Conservation (phyloP, 352 stramenopile genomes). For the Globisporangium abappressorium region DNA sequence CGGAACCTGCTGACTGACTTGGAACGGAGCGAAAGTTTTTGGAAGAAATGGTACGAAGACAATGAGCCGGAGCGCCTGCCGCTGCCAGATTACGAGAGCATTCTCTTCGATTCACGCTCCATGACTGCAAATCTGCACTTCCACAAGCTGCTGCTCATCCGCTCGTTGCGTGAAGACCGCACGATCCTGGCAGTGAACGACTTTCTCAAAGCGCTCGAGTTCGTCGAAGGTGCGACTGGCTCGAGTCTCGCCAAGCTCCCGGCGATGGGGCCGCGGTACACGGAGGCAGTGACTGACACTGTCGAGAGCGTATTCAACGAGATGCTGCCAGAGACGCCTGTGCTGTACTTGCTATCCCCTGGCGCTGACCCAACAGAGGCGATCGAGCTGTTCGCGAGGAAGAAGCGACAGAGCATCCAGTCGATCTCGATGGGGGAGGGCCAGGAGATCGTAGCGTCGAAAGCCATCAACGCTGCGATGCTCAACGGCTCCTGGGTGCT, state of each 20-base stretch:
- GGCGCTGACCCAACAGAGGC: slow-evolving; percentile 71
- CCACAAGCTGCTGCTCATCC: slow-evolving; percentile 64
- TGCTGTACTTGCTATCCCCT: slow-evolving; percentile 70
- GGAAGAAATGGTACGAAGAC: slow-evolving; percentile 77
- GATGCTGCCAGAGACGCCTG: slow-evolving; percentile 60
- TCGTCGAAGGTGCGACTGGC: slow-evolving; percentile 39
- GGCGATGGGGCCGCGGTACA: slow-evolving; percentile 57
- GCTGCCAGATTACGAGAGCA: slow-evolving; percentile 63
- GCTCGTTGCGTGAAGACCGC: slow-evolving; percentile 67
- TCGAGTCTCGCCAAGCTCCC: slow-evolving; percentile 42
- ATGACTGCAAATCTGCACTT: slow-evolving; percentile 72
- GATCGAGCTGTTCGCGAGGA: slow-evolving; percentile 65
- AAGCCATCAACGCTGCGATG: slow-evolving; percentile 53
- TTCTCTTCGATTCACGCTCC: slow-evolving; percentile 58
- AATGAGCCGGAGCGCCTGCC: slow-evolving; percentile 67
- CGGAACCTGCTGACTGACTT: slow-evolving; percentile 60
- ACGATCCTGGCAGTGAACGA: slow-evolving; percentile 66
- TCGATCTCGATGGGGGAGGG: slow-evolving; percentile 82
- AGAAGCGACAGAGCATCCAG: slow-evolving; percentile 62
- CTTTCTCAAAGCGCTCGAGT: slow-evolving; percentile 64
- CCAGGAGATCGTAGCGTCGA: slow-evolving; percentile 56
- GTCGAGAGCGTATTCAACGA: slow-evolving; percentile 67
- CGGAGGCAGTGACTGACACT: slow-evolving; percentile 66
- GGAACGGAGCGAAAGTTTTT: slow-evolving; percentile 65
- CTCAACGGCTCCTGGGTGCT: slow-evolving; percentile 79